phyloP scores from a whole-genome alignment of 1,284 basidiomycete genomes.

The Vanrija sp. region DNA sequence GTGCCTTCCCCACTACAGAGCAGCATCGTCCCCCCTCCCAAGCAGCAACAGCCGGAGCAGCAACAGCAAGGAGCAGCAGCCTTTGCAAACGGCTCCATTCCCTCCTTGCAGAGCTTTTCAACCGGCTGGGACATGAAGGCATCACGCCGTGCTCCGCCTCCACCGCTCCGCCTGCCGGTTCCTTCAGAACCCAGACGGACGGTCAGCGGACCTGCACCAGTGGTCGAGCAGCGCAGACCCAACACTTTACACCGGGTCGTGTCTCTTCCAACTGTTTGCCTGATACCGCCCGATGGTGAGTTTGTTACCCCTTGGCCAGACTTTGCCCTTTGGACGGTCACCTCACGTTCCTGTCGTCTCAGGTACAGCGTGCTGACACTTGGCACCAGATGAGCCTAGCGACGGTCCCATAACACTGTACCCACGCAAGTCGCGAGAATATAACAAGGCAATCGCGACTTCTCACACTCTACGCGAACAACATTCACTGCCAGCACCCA shows the following conservation, averaged over 20 bases:
- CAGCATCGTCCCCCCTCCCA: background rate
- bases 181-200: background rate
- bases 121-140: background rate
- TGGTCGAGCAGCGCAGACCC: too few relatives aligned
- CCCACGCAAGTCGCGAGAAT: slow-evolving; percentile 5
- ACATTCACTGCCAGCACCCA: too few relatives aligned
- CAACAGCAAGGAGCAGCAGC: too few relatives aligned
- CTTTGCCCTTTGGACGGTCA: too few relatives aligned
- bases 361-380: background rate
- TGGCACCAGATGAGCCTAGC: slow-evolving; percentile 7
- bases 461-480: background rate
- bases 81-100: background rate
- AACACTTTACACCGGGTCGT: background rate
- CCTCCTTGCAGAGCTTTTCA: background rate
- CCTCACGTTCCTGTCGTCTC: too few relatives aligned
- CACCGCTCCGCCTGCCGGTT: background rate
- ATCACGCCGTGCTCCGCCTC: background rate
- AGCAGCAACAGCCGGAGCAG: background rate
- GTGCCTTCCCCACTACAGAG: background rate
- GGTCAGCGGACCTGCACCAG: too few relatives aligned
- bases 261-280: slow-evolving; percentile 8
- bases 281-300: slow-evolving; percentile 15
- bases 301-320: background rate
- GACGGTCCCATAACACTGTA: slow-evolving; percentile 10
- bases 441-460: background rate